phyloP scores from a whole-genome alignment of 2,329 filamentous ascomycete species.

The Pseudogymnoascus sp. region DNA sequence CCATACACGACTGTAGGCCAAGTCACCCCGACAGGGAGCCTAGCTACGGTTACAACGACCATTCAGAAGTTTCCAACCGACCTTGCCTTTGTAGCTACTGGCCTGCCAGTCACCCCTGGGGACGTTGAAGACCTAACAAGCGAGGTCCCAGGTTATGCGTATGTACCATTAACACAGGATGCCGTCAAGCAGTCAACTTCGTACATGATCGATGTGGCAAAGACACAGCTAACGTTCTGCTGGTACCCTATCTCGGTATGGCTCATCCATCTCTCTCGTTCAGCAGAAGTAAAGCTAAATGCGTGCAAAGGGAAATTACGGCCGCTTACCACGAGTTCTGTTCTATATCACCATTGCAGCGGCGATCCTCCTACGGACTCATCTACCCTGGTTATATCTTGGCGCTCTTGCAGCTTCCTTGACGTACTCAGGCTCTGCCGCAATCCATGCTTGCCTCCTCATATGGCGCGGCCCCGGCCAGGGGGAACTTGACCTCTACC shows the following conservation, averaged over 20 bases:
- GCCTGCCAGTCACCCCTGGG: not conserved
- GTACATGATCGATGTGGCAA: not conserved
- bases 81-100: not conserved
- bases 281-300: not conserved
- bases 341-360: not conserved
- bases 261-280: not conserved
- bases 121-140: no score
- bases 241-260: not conserved
- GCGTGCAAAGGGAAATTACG: not conserved
- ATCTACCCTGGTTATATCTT: not conserved
- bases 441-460: constrained; percentile 1
- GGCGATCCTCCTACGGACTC: not conserved
- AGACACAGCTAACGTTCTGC: not conserved
- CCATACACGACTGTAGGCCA: not conserved
- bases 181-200: not conserved
- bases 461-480: not conserved
- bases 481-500: not conserved
- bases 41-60: not conserved
- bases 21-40: not conserved
- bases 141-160: not conserved
- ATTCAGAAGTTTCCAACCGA: not conserved
- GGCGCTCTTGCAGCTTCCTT: not conserved
- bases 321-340: not conserved
- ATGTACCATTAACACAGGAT: not conserved
- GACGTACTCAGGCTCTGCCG: not conserved